Evolutionary conservation across 1,139 yeast genomes (phyloP), one percentile per base, ranked within the genome.

Genomic region (Taphrina confusa): DNA sequence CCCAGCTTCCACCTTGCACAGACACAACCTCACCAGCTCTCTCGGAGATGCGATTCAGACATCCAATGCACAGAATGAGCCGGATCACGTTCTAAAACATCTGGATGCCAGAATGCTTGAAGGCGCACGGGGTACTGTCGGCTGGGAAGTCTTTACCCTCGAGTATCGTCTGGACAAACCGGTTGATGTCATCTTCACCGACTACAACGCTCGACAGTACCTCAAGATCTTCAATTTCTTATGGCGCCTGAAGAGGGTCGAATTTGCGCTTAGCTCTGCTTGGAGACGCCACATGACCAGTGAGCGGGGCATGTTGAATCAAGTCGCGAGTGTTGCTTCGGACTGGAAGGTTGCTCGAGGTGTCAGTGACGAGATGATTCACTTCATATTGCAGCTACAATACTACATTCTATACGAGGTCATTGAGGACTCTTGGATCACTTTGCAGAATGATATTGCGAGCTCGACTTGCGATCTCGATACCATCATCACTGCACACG

Each of bases 71-170:
- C 77, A 78, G 62, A 74, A 76, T 65, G 80, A 76, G 39, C 69
- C 69, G 1, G 72, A 72, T 3, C 72, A 70, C 25, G 74, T 81
- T 1, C 67, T 79, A n/a, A 75, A 78, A 54, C 75, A 89, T 57
- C 70, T 92, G 16, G 97, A 92, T 74, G 96, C 96, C 0, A 76
- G 96, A 50, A 78, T 91, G 51, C 76, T 90, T 55, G 91, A 73
- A 58, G 74, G 84, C 39, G 82, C 82, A 1, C 81, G 84, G 66
- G 94, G 94, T 0, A 82, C 76, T 65, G 63, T 70, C 45, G 78
- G 80, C 75, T 92, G 97, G 97, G 96, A 91, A 69, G 90, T 87
- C 2, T 91, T 92, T 71, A 89, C 97, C 0, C 75, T 92, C 51
- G 97, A 90, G 69, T 92, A 87, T 70, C 78, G 83, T 57, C 75